Evolutionary conservation across 208 protist genomes (phyloP).

Genomic region (Trypanosomatidae sp.): DNA sequence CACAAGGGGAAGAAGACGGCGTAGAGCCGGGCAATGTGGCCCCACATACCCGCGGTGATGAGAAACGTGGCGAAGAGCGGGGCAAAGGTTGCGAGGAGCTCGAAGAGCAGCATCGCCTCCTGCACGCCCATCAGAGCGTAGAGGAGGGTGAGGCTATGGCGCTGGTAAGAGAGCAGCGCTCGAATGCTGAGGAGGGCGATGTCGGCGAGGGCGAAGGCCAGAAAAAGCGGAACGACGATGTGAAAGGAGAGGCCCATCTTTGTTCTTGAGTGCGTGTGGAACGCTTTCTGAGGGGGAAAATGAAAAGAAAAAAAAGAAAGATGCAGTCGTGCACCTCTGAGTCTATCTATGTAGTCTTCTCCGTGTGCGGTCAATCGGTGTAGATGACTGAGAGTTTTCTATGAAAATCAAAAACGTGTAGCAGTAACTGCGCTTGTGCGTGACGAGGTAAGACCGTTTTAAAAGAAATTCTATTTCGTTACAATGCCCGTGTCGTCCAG

Average conservation of each 20-base stretch:
- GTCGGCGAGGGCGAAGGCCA: slow-evolving; percentile 32
- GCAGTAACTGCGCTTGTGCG: no score
- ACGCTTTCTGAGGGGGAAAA: no score
- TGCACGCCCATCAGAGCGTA: slow-evolving; percentile 45
- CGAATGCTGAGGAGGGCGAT: slow-evolving; percentile 41
- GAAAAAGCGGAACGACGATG: slow-evolving; percentile 13
- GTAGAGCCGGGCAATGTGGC: slow-evolving; percentile 19
- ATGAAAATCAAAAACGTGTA: no score
- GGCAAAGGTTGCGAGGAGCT: slow-evolving; percentile 25
- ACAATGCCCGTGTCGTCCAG: no score
- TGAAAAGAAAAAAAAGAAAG: no score
- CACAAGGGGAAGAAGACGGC: slow-evolving; percentile 27
- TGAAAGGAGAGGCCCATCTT: slow-evolving; percentile 20
- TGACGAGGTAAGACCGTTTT: no score
- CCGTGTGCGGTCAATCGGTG: no score
- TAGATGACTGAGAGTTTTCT: no score
- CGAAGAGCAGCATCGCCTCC: slow-evolving; percentile 40
- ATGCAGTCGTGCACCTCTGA: no score
- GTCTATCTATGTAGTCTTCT: no score
- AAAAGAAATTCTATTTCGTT: no score
- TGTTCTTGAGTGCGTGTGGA: no score
- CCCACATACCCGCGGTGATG: slow-evolving; percentile 35
- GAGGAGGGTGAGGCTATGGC: slow-evolving; percentile 14
- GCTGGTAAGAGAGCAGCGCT: slow-evolving; percentile 20
- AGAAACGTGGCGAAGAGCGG: slow-evolving; percentile 42